A percentile compares a stretch with the other conserved stretches of the same genome.
phyloP scores from a whole-genome alignment of 2,329 filamentous ascomycete genomes.

The Proliferodiscus dingleyae region DNA sequence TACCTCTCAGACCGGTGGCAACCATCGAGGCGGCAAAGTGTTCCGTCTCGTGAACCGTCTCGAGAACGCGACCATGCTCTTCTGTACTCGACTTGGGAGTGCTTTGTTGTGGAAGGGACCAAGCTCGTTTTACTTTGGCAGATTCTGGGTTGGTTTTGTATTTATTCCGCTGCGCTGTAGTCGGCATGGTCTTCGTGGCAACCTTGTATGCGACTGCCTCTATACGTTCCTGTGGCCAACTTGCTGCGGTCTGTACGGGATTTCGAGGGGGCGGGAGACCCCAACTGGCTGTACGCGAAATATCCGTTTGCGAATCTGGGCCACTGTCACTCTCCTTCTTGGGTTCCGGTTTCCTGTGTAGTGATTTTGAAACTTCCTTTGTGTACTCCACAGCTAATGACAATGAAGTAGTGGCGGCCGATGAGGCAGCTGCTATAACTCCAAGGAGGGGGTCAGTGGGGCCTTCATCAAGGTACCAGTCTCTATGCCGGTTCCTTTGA shows the following conservation, averaged over 20 bases:
- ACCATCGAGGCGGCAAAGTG: constrained; percentile 17
- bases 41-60: constrained; percentile 16
- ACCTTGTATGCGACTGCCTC: constrained; percentile 20
- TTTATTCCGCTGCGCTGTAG: constrained; percentile 1
- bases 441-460: constrained; percentile 17
- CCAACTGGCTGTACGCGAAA: constrained; percentile 8
- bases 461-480: constrained; percentile 27
- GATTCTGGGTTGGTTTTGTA: constrained; percentile 6
- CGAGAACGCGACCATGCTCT: constrained; percentile 18
- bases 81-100: constrained; percentile 4
- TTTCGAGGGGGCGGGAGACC: constrained; percentile 7
- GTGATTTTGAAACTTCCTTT: constrained; percentile 9
- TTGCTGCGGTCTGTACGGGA: constrained; percentile 13
- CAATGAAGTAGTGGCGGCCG: constrained; percentile 11
- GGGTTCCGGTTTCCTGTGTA: constrained; percentile 7
- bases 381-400: constrained; percentile 13
- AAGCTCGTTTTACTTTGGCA: background rate
- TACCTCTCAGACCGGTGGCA: constrained; percentile 14
- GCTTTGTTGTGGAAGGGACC: background rate
- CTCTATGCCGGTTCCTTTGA: constrained; percentile 18
- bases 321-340: background rate
- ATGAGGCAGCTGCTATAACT: constrained; percentile 16
- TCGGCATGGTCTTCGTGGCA: constrained; percentile 14
- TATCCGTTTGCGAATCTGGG: background rate
- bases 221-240: constrained; percentile 15